A percentile compares a stretch with the other conserved stretches of the same genome.
Evolutionary conservation across 805 yeast genomes (phyloP).

Genomic region (Cyberlindnera veronae): DNA sequence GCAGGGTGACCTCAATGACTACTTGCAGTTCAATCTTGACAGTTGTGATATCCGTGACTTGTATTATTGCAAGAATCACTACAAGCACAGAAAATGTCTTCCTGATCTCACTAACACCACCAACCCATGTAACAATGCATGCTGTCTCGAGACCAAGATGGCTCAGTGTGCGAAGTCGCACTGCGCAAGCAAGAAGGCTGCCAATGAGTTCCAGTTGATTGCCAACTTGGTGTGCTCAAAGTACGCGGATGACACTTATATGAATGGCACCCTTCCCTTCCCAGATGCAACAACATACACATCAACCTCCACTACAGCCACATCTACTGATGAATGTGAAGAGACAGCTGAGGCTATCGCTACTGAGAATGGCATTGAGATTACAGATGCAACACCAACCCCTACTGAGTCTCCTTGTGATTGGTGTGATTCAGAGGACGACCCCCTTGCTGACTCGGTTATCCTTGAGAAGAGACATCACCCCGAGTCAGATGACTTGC

Average conservation of each 20-base stretch:
- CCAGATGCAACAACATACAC: slow-evolving; percentile 3
- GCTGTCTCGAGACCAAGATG: slow-evolving; percentile 26
- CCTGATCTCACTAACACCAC: slow-evolving; percentile 6
- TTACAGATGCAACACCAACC: background rate
- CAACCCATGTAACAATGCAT: slow-evolving; percentile 25
- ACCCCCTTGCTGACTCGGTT: no score
- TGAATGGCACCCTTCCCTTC: slow-evolving; percentile 15
- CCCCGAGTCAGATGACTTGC: background rate
- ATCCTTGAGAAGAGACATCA: background rate
- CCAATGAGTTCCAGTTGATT: slow-evolving; percentile 14
- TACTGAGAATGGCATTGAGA: background rate
- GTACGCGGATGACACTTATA: slow-evolving; percentile 24
- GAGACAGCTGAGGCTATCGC: background rate
- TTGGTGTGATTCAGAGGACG: no score
- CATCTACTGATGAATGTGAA: background rate
- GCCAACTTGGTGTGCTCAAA: slow-evolving; percentile 24
- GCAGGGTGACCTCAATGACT: slow-evolving; percentile 13
- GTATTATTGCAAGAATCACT: slow-evolving; percentile 23
- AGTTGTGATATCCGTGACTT: slow-evolving; percentile 26
- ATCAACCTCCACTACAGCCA: background rate
- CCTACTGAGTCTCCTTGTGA: background rate
- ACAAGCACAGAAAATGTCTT: slow-evolving; percentile 16
- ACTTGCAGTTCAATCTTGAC: slow-evolving; percentile 18
- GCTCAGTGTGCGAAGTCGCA: slow-evolving; percentile 23
- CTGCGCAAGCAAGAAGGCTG: slow-evolving; percentile 19